phyloP scores from a whole-genome alignment of 108 stramenopile species.

The Skeletonema potamos region DNA sequence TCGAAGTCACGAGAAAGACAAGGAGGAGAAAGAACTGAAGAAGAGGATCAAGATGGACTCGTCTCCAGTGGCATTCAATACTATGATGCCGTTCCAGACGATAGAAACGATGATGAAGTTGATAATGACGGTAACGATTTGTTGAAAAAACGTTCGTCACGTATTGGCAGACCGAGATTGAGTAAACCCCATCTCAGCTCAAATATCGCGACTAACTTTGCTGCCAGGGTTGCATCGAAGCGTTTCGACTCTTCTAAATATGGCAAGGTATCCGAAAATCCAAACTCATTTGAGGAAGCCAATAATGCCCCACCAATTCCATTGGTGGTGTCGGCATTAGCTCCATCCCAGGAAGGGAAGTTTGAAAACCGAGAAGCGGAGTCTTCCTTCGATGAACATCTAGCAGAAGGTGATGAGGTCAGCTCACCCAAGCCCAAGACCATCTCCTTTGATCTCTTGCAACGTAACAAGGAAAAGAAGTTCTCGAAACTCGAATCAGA shows the following conservation, averaged over 20 bases:
- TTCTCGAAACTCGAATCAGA: slow-evolving; percentile 38
- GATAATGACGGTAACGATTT: slow-evolving; percentile 17
- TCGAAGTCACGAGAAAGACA: slow-evolving; percentile 13
- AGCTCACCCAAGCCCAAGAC: background rate
- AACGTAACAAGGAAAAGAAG: slow-evolving; percentile 12
- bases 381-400: background rate
- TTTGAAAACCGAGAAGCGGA: background rate
- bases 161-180: slow-evolving; percentile 7
- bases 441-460: slow-evolving; percentile 20
- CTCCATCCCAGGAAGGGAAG: background rate
- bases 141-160: slow-evolving; percentile 6
- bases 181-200: slow-evolving; percentile 6
- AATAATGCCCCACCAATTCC: background rate
- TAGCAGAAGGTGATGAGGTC: background rate
- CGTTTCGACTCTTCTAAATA: slow-evolving; percentile 17
- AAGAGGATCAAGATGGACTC: slow-evolving; percentile 30
- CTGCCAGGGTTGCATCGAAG: slow-evolving; percentile 31
- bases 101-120: slow-evolving; percentile 39
- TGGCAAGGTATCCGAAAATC: slow-evolving; percentile 4
- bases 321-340: background rate
- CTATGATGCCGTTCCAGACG: slow-evolving; percentile 54
- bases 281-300: background rate
- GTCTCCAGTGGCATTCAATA: slow-evolving; percentile 58
- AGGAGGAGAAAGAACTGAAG: slow-evolving; percentile 2
- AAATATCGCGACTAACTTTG: slow-evolving; percentile 12